Evolutionary conservation across 2,329 filamentous ascomycete species (phyloP).

Genomic region (Ascosphaera apis): DNA sequence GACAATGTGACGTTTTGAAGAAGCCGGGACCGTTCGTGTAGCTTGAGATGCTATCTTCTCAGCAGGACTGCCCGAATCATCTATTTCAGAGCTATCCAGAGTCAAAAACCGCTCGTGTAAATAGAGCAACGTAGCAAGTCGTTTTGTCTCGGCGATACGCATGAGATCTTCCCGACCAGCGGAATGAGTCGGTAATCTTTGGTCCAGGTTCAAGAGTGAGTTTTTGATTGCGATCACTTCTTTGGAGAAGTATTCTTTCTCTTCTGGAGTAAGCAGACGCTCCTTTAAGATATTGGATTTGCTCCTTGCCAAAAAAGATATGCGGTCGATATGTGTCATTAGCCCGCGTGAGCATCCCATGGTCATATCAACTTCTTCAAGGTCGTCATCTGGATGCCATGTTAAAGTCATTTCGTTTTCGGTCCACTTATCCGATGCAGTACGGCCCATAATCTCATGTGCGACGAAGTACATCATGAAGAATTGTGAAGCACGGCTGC

Average conservation of each 20-base stretch:
- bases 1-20: conserved; percentile 5
- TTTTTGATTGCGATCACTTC: conserved; percentile 2
- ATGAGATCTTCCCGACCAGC: conserved; percentile 6
- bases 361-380: conserved; percentile 11
- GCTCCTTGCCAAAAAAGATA: conserved; percentile 5
- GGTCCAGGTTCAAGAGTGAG: conserved; percentile 4
- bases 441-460: conserved; percentile 13
- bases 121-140: conserved; percentile 11
- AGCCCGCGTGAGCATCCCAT: conserved; percentile 13
- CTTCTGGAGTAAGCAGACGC: conserved; percentile 1
- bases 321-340: conserved; percentile 10
- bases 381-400: conserved; percentile 9
- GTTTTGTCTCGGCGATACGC: conserved; percentile 11
- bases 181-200: conserved; percentile 7
- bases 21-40: conserved; percentile 1
- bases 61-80: background rate
- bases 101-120: conserved; percentile 8
- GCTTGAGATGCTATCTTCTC: background rate
- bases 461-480: conserved; percentile 13
- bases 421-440: conserved; percentile 4
- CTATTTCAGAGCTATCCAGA: conserved; percentile 3
- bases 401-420: conserved; percentile 1
- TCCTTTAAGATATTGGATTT: conserved; percentile 4
- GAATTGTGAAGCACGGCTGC: conserved; percentile 7
- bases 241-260: conserved; percentile 2